Percentiles rank a stretch among this genome's conserved stretches.
phyloP scores from a whole-genome alignment of 805 yeast genomes.

The Metschnikowia kofuensis region DNA sequence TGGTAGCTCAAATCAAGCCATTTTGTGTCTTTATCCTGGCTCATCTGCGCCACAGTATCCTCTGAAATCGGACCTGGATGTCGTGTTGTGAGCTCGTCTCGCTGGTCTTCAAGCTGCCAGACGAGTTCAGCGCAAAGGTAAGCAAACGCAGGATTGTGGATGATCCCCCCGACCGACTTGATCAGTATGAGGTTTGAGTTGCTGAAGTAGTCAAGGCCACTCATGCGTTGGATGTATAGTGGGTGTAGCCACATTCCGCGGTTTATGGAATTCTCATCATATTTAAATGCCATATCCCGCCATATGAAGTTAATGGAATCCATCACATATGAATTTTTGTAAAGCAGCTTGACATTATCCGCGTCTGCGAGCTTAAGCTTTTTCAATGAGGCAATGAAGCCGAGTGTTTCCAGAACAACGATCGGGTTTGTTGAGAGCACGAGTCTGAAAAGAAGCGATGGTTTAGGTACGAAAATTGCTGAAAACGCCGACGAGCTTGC shows the following conservation, averaged over 20 bases:
- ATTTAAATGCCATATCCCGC: conserved; percentile 52
- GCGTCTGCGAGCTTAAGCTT: conserved; percentile 21
- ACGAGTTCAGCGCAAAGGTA: conserved; percentile 42
- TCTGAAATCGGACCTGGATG: conserved; percentile 55
- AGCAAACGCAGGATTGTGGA: conserved; percentile 52
- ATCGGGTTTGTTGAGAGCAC: conserved; percentile 44
- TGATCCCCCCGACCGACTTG: conserved; percentile 39
- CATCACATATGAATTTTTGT: conserved; percentile 51
- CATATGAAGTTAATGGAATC: conserved; percentile 55
- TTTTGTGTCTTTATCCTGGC: conserved; percentile 22
- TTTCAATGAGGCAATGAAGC: conserved; percentile 44
- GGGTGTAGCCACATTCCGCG: conserved; percentile 39
- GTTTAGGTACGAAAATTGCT: conserved; percentile 24
- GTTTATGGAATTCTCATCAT: conserved; percentile 29
- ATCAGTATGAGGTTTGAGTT: conserved; percentile 28
- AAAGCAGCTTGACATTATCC: conserved; percentile 20
- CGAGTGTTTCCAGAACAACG: conserved; percentile 44
- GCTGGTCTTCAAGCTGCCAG: conserved; percentile 45
- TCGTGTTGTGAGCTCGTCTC: conserved; percentile 29
- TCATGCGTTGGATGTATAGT: conserved; percentile 29
- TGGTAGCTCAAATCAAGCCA: conserved; percentile 45
- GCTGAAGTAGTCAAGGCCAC: conserved; percentile 29
- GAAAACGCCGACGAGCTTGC: background rate
- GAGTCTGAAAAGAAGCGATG: conserved; percentile 35
- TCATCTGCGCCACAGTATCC: conserved; percentile 34